These are phyloP conservation scores for Xylaria cubensis DNA, from an alignment of 495 filamentous ascomycete genomes.

Conservation along the genomic window DNA sequence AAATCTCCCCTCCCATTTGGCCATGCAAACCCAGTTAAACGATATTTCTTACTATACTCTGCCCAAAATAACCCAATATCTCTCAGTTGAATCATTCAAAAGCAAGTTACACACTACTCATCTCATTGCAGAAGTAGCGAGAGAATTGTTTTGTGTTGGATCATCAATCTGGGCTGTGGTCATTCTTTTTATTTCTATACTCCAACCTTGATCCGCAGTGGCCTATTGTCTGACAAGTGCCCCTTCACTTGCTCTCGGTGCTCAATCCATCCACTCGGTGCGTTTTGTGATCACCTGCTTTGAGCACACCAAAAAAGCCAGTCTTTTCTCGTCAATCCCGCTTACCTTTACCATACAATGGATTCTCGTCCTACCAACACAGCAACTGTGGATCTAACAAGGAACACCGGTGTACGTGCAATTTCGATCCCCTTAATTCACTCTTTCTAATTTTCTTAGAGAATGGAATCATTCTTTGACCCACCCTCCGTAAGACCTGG, in stretches of 20 bases:
- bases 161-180: background rate
- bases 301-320: background rate
- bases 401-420: background rate
- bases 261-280: background rate
- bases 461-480: background rate
- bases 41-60: background rate
- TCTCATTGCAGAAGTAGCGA: background rate
- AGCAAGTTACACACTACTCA: background rate
- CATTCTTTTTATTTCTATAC: background rate
- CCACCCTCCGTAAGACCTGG: too few species aligned
- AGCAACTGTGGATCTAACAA: background rate
- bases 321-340: background rate
- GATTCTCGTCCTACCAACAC: background rate
- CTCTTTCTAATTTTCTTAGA: slow-evolving; percentile 2
- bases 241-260: background rate
- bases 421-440: background rate
- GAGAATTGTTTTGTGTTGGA: background rate
- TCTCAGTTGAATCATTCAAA: background rate
- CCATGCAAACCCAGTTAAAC: background rate
- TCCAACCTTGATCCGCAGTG: background rate
- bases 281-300: background rate
- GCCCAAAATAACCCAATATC: background rate
- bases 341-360: background rate
- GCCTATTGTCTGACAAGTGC: background rate
- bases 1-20: background rate